Evolutionary conservation across 192 early-diverging fungal species (phyloP).

Genomic region (Backusella morwellensis): DNA sequence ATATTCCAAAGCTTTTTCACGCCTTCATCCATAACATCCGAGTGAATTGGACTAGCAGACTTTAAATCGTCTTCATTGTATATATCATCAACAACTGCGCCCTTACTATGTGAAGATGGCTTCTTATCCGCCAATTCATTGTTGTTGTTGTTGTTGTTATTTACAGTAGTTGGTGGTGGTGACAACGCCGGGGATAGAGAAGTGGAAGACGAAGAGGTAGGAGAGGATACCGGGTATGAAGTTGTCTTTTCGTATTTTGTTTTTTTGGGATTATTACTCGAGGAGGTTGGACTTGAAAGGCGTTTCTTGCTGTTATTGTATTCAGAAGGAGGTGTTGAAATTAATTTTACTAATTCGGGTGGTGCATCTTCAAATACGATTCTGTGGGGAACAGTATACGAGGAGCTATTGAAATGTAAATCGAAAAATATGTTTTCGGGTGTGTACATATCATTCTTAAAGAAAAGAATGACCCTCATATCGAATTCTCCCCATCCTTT

Average conservation of each 20-base stretch:
- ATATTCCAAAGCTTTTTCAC: constrained; percentile 18
- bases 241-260: not conserved
- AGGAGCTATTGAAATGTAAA: constrained; percentile 45
- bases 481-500: constrained; percentile 66
- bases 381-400: constrained; percentile 43
- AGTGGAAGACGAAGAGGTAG: not conserved
- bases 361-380: constrained; percentile 21
- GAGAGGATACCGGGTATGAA: not conserved
- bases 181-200: not conserved
- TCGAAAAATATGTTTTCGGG: constrained; percentile 48
- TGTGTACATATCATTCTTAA: constrained; percentile 37
- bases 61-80: constrained; percentile 21
- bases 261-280: not conserved
- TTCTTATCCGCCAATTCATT: not conserved
- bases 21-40: not conserved
- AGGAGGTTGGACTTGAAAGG: not conserved
- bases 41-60: constrained; percentile 14
- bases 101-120: not conserved
- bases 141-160: not conserved
- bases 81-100: constrained; percentile 17
- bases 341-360: constrained; percentile 4
- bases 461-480: constrained; percentile 50
- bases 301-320: not conserved
- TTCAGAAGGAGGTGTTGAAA: not conserved
- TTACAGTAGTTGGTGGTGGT: not conserved